These are phyloP conservation scores for Stephania japonica DNA, from an alignment of 164 flowering plant genomes.

Conservation along the genomic window DNA sequence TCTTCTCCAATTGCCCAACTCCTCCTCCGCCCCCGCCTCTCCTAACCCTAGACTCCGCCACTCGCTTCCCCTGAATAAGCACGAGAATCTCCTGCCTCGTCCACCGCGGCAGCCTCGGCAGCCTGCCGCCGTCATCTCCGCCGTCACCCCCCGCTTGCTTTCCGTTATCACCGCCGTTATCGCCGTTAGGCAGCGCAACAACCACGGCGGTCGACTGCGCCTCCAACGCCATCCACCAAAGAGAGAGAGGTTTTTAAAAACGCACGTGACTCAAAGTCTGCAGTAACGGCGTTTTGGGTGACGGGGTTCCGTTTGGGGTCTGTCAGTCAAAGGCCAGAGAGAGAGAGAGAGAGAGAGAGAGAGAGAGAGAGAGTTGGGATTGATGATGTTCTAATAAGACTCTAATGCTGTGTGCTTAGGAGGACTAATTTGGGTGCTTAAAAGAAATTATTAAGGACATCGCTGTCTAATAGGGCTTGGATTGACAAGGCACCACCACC, in stretches of 20 bases:
- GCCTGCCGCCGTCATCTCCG: conserved; percentile 25
- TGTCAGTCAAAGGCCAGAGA: not conserved
- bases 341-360: no score
- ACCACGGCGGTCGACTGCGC: not conserved
- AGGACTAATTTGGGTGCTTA: not conserved
- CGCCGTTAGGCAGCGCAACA: not conserved
- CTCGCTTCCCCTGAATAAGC: conserved; percentile 76
- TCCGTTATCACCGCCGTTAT: conserved; percentile 9
- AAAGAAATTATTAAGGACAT: not conserved
- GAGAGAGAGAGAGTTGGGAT: not conserved
- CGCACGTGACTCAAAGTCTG: not conserved
- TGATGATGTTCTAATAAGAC: not conserved
- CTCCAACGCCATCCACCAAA: not conserved
- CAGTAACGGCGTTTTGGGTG: not conserved
- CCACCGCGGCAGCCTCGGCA: conserved; percentile 89
- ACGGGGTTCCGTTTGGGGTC: not conserved
- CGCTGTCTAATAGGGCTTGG: not conserved
- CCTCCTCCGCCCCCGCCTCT: conserved; percentile 53
- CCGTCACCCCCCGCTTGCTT: conserved; percentile 7
- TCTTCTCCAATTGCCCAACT: conserved; percentile 57
- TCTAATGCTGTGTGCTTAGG: not conserved
- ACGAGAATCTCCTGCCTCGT: conserved; percentile 91
- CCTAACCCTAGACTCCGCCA: conserved; percentile 28
- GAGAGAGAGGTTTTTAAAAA: not conserved
- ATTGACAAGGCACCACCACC: conserved; percentile 10